Conservation (phyloP, 495 filamentous ascomycete genomes). For the Trichoderma gamsii region DNA sequence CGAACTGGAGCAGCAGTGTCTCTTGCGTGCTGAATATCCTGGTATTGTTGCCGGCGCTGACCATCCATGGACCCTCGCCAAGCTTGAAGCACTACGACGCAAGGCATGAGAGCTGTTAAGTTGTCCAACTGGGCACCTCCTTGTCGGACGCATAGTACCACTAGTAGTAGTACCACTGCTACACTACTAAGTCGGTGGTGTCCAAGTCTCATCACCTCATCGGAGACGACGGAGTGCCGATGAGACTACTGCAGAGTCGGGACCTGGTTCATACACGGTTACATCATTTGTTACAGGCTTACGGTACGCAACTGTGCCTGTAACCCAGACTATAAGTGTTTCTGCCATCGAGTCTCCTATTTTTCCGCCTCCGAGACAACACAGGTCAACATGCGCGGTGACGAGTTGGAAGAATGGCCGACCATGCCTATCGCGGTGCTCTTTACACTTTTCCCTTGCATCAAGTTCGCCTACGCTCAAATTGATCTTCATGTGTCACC, state of each 20-base stretch:
- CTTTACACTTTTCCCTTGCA: background rate
- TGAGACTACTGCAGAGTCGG: background rate
- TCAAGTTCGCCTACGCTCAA: background rate
- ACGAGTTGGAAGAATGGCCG: background rate
- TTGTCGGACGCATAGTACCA: background rate
- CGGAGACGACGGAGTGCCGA: background rate
- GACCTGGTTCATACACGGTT: background rate
- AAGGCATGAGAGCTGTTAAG: no score
- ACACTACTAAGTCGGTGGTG: background rate
- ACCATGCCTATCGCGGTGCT: background rate
- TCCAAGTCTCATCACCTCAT: background rate
- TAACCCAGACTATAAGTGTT: no score
- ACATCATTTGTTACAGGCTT: background rate
- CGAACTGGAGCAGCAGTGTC: background rate
- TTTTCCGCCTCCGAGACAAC: background rate
- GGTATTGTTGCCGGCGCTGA: background rate
- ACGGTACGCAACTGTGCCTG: no score
- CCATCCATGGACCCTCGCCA: background rate
- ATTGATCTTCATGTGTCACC: background rate
- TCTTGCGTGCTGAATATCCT: background rate
- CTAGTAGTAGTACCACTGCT: background rate
- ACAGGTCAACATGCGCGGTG: no score
- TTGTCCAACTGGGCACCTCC: no score
- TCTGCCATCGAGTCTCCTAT: background rate
- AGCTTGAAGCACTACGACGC: background rate